phyloP scores from a whole-genome alignment of 164 flowering plant genomes.

The Tetracentron sinense region DNA sequence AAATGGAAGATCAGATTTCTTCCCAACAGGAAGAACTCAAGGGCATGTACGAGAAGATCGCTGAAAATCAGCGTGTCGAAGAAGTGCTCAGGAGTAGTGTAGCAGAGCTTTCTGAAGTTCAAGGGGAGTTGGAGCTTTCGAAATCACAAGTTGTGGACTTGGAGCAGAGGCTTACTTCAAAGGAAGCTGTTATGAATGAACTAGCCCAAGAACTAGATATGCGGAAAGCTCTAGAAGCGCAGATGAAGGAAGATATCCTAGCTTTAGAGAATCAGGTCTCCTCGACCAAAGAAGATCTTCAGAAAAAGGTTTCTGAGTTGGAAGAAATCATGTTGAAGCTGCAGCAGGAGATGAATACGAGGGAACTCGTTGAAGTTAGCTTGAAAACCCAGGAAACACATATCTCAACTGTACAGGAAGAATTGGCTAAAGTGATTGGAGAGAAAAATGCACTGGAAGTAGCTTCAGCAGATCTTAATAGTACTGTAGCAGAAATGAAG shows the following conservation, averaged over 20 bases:
- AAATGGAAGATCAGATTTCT: conserved; percentile 65
- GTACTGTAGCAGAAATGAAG: conserved; percentile 31
- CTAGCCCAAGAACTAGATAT: conserved; percentile 52
- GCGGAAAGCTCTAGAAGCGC: conserved; percentile 48
- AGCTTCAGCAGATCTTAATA: conserved; percentile 40
- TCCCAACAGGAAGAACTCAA: conserved; percentile 61
- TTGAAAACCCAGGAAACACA: conserved; percentile 36
- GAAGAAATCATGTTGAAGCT: conserved; percentile 51
- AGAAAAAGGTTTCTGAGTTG: conserved; percentile 49
- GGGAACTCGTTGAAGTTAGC: conserved; percentile 35
- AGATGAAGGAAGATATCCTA: conserved; percentile 48
- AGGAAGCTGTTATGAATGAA: conserved; percentile 42
- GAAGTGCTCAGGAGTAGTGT: conserved; percentile 49
- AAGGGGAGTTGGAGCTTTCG: conserved; percentile 51
- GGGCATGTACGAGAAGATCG: conserved; percentile 56
- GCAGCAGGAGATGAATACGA: conserved; percentile 40
- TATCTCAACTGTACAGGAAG: conserved; percentile 34
- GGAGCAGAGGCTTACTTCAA: conserved; percentile 47
- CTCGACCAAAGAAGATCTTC: conserved; percentile 49
- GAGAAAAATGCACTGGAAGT: conserved; percentile 62
- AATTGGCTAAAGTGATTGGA: conserved; percentile 32
- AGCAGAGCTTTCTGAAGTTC: conserved; percentile 48
- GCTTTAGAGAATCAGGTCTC: conserved; percentile 40
- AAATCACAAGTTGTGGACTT: conserved; percentile 45
- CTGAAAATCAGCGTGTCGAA: conserved; percentile 60